Percentiles rank a stretch among this genome's conserved stretches.
Conservation (phyloP, 257 asterid genomes). For the Ilex aquifolium region DNA sequence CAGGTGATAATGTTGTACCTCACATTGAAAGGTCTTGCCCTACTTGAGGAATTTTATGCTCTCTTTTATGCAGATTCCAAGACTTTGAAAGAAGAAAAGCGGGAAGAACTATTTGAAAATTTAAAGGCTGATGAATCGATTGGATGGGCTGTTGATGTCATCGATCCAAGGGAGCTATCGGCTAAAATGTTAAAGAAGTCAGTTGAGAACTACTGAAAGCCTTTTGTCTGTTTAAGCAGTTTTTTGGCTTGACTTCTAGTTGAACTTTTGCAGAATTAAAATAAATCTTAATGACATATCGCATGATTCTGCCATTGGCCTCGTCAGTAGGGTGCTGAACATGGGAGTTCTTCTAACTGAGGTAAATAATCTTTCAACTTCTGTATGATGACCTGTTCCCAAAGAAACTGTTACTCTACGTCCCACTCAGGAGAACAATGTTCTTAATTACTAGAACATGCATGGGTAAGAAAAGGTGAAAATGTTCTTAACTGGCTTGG, state of each 20-base stretch:
- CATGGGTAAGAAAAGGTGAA: neutral
- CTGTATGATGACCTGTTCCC: constrained; percentile 8
- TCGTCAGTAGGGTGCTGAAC: constrained; percentile 59
- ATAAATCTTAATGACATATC: constrained; percentile 91
- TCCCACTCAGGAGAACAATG: neutral
- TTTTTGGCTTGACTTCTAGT: constrained; percentile 2
- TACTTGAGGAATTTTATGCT: neutral
- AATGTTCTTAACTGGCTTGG: neutral
- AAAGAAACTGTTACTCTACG: neutral
- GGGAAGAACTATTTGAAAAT: constrained; percentile 87
- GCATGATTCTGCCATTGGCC: constrained; percentile 93
- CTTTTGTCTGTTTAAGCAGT: neutral
- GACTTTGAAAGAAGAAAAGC: constrained; percentile 87
- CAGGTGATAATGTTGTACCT: neutral
- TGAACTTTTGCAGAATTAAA: constrained; percentile 52
- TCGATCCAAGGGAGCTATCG: constrained; percentile 89
- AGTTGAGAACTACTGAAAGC: constrained; percentile 15
- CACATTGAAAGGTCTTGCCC: neutral
- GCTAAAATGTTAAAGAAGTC: constrained; percentile 89
- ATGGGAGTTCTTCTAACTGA: constrained; percentile 81
- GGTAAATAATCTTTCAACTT: constrained; percentile 40
- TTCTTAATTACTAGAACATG: neutral
- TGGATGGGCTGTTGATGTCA: constrained; percentile 95
- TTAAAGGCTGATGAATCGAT: constrained; percentile 74
- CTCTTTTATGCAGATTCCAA: constrained; percentile 61